Percentiles rank a stretch among this genome's conserved stretches.
These are phyloP conservation scores for Microdochium paspali DNA, from an alignment of 2,329 filamentous ascomycete genomes.

Conservation along the genomic window DNA sequence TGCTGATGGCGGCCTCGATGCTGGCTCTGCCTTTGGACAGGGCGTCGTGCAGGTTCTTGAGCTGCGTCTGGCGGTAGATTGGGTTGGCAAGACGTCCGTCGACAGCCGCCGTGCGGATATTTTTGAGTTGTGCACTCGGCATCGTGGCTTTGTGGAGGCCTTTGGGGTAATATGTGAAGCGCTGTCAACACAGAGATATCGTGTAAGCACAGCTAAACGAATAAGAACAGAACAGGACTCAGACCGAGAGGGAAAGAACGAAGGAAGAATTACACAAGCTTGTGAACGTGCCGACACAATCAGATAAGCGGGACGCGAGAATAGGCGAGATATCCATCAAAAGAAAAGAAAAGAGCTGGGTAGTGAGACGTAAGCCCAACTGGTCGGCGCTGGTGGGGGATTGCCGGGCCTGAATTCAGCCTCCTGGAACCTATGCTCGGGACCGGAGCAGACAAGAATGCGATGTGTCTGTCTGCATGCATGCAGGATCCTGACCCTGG, in stretches of 20 bases:
- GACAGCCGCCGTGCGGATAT: conserved; percentile 21
- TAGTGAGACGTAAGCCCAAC: background rate
- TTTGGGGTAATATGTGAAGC: background rate
- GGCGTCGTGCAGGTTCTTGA: conserved; percentile 22
- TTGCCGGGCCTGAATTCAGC: background rate
- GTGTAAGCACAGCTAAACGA: background rate
- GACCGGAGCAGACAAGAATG: background rate
- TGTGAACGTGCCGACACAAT: background rate
- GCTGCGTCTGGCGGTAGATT: conserved; percentile 26
- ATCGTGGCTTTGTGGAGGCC: background rate
- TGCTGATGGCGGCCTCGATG: conserved; percentile 19
- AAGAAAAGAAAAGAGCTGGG: background rate
- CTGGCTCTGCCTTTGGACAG: conserved; percentile 16
- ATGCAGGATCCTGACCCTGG: background rate
- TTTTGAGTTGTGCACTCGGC: conserved; percentile 5
- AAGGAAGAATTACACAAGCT: background rate
- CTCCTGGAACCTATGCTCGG: background rate
- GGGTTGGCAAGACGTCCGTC: conserved; percentile 27
- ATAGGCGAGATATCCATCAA: background rate
- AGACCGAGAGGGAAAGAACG: background rate
- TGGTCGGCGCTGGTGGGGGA: background rate
- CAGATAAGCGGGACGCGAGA: background rate
- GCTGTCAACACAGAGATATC: background rate
- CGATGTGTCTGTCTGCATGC: background rate
- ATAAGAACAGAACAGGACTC: background rate